A percentile compares a stretch with the other conserved stretches of the same genome.
Conservation (phyloP, 176 grass and related monocot genomes). For the Areca catechu region DNA sequence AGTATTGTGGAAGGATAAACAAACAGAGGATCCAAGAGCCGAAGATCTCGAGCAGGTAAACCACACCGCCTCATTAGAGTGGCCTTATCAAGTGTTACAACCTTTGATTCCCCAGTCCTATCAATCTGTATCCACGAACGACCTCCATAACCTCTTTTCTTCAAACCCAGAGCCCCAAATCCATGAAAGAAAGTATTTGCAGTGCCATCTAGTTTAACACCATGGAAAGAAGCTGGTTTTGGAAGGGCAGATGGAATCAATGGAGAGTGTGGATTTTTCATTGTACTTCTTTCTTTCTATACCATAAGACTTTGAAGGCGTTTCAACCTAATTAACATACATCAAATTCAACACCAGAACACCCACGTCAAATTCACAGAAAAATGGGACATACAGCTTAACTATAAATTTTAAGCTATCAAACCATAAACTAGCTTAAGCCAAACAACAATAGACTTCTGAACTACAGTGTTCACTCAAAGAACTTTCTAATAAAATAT, state of each 20-base stretch:
- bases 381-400: too few species aligned
- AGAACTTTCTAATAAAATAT: too few species aligned
- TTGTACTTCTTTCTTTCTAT: background rate
- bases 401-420: too few species aligned
- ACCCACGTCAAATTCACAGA: too few species aligned
- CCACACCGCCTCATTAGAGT: constrained; percentile 9
- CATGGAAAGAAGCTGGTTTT: constrained; percentile 10
- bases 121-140: constrained; percentile 20
- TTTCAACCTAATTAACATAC: too few species aligned
- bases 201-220: constrained; percentile 3
- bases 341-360: too few species aligned
- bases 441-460: too few species aligned
- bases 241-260: background rate
- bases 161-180: constrained; percentile 2
- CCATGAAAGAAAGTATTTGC: background rate
- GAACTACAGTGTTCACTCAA: too few species aligned
- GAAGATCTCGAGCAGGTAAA: constrained; percentile 15
- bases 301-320: too few species aligned
- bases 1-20: constrained; percentile 25
- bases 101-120: constrained; percentile 3
- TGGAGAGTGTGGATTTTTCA: background rate
- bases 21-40: constrained; percentile 22
- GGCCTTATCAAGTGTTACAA: constrained; percentile 12
- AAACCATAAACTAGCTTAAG: too few species aligned
- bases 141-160: constrained; percentile 15